Base-by-base conservation (phyloP, 1,139 yeast genomes). In the Geotrichum fermentans region DNA sequence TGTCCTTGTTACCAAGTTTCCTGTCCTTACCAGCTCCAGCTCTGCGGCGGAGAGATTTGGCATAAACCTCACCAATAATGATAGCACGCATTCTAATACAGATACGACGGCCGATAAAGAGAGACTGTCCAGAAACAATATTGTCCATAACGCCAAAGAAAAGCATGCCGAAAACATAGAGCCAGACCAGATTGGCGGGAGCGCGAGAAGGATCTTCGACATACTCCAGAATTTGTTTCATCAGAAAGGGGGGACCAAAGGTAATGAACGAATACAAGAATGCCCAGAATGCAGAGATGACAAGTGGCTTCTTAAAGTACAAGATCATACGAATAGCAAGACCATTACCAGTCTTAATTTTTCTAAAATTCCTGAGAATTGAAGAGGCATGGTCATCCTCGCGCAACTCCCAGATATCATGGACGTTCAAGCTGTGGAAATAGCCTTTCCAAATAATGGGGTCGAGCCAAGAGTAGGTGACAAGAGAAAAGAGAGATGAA, bases 1-100 rank as follows among this genome's bases (percentile, higher is more conserved):
- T 54, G 2, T 51, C 56, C 20, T 59, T 58, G 17, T 60, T 58
- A 3, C 61, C 63, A 14, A 61, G 63, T 22, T 68, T 37, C 43
- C 55, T 34, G 13, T 55, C 58, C 22, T 52, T 55, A 18, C 69
- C 64, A 16, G 79, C 76, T 1, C 85, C 78, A 34, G 84, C 73
- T 59, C 82, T 80, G 68, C 96, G 81, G 73, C 95, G 80, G 56
- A 92, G 75, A 2, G 97, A 96, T 69, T 92, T 92, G 7, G 95
- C 82, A 62, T 92, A 92, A 50, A 92, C 83, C 66, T 89, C 95
- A 55, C 96, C 95, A 60, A 92, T 84, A 49, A 92, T 77, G 52
- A 92, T 79, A 10, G 97, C 90, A 61, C 85, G 83, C 83, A 90
- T 80, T 67, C 96, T 79, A 46, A 88, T 79, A 69, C 97, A 89